phyloP scores from a whole-genome alignment of 768 basidiomycete genomes.

The Hypholoma fasciculare region DNA sequence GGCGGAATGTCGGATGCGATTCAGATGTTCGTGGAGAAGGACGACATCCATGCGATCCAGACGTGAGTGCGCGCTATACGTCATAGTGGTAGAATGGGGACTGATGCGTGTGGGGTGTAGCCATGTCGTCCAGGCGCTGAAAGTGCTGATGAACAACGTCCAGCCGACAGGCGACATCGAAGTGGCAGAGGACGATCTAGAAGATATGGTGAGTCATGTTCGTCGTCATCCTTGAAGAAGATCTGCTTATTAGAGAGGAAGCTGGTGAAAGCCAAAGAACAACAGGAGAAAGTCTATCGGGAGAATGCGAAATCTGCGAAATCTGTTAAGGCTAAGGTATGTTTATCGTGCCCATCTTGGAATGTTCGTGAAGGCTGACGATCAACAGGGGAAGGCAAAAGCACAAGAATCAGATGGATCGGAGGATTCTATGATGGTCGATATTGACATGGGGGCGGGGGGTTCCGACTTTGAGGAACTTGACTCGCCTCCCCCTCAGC shows the following conservation, averaged over 20 bases:
- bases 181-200: conserved; percentile 65
- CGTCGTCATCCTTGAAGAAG: background rate
- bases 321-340: conserved; percentile 45
- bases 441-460: conserved; percentile 57
- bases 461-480: conserved; percentile 55
- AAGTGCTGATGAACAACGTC: conserved; percentile 66
- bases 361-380: background rate
- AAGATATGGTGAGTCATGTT: conserved; percentile 58
- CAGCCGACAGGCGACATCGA: conserved; percentile 60
- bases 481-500: conserved; percentile 42
- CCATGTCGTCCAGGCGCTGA: conserved; percentile 64
- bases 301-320: conserved; percentile 44
- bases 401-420: conserved; percentile 49
- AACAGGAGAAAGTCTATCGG: conserved; percentile 62
- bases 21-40: conserved; percentile 95
- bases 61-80: conserved; percentile 48
- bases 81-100: background rate
- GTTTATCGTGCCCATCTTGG: background rate
- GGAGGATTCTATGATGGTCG: conserved; percentile 82
- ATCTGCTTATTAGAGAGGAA: conserved; percentile 22
- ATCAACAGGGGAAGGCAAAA: conserved; percentile 50
- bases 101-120: conserved; percentile 33
- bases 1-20: conserved; percentile 93
- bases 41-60: conserved; percentile 90
- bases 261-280: conserved; percentile 71